Base-by-base conservation (phyloP, 2,329 filamentous ascomycete species). In the Paecilomyces fulvus region DNA sequence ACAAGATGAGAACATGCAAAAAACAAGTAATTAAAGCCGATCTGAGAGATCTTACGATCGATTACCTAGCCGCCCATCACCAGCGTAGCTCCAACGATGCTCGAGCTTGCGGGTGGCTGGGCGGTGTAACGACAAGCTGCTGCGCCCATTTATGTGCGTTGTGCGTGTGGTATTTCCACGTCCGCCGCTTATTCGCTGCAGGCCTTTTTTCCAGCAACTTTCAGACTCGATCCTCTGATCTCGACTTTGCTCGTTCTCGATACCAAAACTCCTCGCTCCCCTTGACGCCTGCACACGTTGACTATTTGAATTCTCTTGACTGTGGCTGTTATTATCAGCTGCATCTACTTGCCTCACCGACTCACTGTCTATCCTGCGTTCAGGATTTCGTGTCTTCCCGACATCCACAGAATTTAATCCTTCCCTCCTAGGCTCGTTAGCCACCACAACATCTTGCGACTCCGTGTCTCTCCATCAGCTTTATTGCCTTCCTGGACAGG, bases 161-260 rank as follows among this genome's bases (percentile, higher is more conserved):
- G 52, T 58, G 52, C 11, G 6, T 30, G 57, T 50, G 57, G 51
- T 67, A 70, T 54, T 68, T 64, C 66, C 68, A 70, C 67, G 62
- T n/a, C 64, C 25, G 11, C 60, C 61, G 60, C 63, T 64, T 63
- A 69, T 62, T 63, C 59, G 61, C 60, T 57, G 25, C 17, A 10
- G 21, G 61, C 56, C 60, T 63, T 61, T 67, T 67, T 66, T 21
- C 55, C 62, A 62, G 61, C 61, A 65, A 65, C 61, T 60, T 61
- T 60, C 60, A 65, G 59, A 58, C 64, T 69, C 64, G 61, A 63
- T 63, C 64, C 66, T 64, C 61, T 65, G 62, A 65, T 63, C 65
- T 67, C 61, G 64, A 67, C 65, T 60, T 65, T 63, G 63, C 63
- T 67, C 62, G 62, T 65, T 63, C 63, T 64, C 63, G 64, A 61